Evolutionary conservation across 768 basidiomycete genomes (phyloP), one percentile per base, ranked within the genome.

Genomic region (Lepiota brunneoincarnata): DNA sequence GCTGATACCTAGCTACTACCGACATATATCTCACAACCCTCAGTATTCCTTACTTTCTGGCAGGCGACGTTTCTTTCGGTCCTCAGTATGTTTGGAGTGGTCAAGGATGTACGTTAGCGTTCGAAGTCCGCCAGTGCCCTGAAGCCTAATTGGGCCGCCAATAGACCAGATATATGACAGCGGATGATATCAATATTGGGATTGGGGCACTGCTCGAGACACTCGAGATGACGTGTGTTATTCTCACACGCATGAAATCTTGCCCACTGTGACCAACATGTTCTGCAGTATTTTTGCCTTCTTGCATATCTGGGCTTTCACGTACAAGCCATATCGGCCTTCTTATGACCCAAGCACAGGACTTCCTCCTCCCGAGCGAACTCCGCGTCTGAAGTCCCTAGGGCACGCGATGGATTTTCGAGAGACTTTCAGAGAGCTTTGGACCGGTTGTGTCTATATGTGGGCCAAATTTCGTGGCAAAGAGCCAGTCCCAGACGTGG

Each of bases 41-140:
- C 58, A 81, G 85, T 89, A 0, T 88, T 89, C 63, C 69, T 89
- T 15, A 87, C 85, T 6, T 90, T 90, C 64, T 91, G 88, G 88
- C 88, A 90, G 66, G 78, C 82, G 14, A 81, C 78, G 0, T 71
- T 81, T 31, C 73, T 91, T 12, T 78, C 81, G 3, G 54, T 81
- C 14, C 75, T 90, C 11, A 75, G 72, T 36, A 73, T 79, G 64
- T 69, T 86, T 51, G 81, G 79, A 0, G 70, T 87, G 4, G 77
- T 90, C 53, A 87, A 86, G 67, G 77, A 80, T 65, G 86, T 86
- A 61, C 41, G 77, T 65, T 47, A 11, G 35, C 18, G n/a, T 15
- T 28, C 40, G 24, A 18, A 31, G 4, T 12, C 4, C 15, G 11
- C 14, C 31, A 11, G 10, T 18, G 21, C 9, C 38, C 12, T 44